Evolutionary conservation across 495 filamentous ascomycete genomes (phyloP).

Genomic region (Geoglossum glabrum): DNA sequence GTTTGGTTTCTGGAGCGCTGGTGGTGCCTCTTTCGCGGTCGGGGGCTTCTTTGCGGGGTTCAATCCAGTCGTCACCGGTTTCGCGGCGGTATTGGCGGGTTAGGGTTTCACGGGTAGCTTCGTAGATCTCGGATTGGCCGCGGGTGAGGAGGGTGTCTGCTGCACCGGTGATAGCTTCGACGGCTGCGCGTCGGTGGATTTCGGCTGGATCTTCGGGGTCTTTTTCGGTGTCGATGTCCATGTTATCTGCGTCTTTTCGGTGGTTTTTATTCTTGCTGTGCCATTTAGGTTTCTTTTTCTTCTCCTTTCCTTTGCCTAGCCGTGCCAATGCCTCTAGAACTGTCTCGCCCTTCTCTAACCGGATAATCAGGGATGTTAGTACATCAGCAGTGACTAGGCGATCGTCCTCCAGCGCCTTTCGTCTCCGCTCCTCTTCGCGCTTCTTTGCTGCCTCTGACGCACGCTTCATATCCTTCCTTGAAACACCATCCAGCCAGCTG

Average conservation of each 20-base stretch:
- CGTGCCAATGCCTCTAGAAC: constrained; percentile 73
- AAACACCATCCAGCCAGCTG: constrained; percentile 76
- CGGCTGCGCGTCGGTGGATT: constrained; percentile 40
- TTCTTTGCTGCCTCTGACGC: constrained; percentile 78
- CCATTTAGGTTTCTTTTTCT: constrained; percentile 39
- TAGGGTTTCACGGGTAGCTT: constrained; percentile 65
- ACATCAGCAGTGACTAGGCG: constrained; percentile 52
- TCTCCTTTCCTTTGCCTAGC: constrained; percentile 47
- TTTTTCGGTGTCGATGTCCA: constrained; percentile 42
- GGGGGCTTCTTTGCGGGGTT: constrained; percentile 22
- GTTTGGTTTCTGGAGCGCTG: constrained; percentile 17
- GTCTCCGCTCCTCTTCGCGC: constrained; percentile 52
- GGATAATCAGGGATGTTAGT: constrained; percentile 45
- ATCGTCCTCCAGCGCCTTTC: constrained; percentile 52
- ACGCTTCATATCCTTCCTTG: constrained; percentile 77
- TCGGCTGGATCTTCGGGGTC: constrained; percentile 48
- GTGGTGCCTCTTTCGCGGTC: constrained; percentile 10
- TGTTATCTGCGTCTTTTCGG: constrained; percentile 37
- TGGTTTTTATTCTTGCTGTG: constrained; percentile 37
- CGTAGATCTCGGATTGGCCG: constrained; percentile 74
- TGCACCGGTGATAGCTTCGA: constrained; percentile 69
- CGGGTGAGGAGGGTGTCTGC: constrained; percentile 68
- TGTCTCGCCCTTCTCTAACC: constrained; percentile 68
- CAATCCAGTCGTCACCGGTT: constrained; percentile 81
- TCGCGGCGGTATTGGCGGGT: constrained; percentile 70